Evolutionary conservation across 208 protist genomes (phyloP), one percentile per base, ranked within the genome.

Genomic region (Leishmania braziliensis): DNA sequence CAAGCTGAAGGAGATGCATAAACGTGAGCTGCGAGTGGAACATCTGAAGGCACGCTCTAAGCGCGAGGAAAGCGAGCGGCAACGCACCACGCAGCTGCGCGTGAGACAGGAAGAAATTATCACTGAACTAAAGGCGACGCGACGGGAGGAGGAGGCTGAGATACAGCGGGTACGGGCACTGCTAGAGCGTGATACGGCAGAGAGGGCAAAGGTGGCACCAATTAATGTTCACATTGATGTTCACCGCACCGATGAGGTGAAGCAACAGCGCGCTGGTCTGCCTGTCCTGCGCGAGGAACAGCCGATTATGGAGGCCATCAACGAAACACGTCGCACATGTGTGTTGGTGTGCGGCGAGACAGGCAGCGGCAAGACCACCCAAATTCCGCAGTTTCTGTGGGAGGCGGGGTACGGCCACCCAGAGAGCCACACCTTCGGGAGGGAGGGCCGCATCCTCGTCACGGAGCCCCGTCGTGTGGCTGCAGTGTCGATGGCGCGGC

Each of bases 381-480:
- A 99, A 80, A 92, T 99, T 66, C 93, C 96, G 23, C 96, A 98
- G 83, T 98, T 98, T 86, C 81, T 97, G 69, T 98, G 93, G 92
- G 96, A 98, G 86, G 89, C 92, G 43, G 95, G 95, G 36, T 98
- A 97, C 79, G 95, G 94, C 48, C 90, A 98, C 85, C 14, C 72
- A 10, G 90, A 93, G 79, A 93, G 93, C 29, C 68, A 74, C n/a
- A 60, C 80, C 26, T 95, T 96, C 77, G 93, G 89, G 66, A 87
- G 93, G 54, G 92, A 98, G 75, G 94, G 94, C 36, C 83, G 78
- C 69, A 95, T 99, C 33, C 92, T 95, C 16, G 97, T 99, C 68
- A 99, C 99, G 1, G 99, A 99, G 90, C 99, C 99, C 48, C 91
- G 99, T n/a, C 95, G 99, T 78, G 99, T 99, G 43, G 99, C 99